phyloP scores from a whole-genome alignment of 805 yeast genomes.

The Starmerella lactis-condensi region DNA sequence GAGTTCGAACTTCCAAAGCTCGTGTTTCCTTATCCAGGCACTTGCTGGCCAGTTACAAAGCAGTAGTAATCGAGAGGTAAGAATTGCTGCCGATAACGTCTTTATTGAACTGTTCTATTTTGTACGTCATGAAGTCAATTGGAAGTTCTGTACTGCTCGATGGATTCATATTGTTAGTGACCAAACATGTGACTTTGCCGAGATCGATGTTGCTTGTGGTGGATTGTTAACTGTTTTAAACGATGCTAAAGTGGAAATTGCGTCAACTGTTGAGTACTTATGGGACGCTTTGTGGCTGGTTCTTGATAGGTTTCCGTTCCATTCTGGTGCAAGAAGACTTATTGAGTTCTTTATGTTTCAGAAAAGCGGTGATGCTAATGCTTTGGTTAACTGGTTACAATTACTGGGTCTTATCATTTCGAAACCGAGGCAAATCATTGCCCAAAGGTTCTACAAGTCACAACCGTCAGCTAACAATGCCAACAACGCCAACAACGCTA shows the following conservation, averaged over 20 bases:
- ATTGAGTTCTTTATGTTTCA: too few relatives aligned
- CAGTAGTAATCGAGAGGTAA: slow-evolving; percentile 8
- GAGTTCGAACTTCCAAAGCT: slow-evolving; percentile 14
- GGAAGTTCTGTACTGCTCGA: slow-evolving; percentile 10
- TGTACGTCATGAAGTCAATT: slow-evolving; percentile 12
- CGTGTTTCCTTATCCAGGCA: slow-evolving; percentile 13
- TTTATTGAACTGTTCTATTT: slow-evolving; percentile 16
- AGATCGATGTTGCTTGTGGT: slow-evolving; percentile 28
- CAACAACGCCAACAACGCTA: not conserved
- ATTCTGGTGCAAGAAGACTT: slow-evolving; percentile 25
- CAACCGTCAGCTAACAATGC: not conserved
- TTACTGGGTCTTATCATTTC: slow-evolving; percentile 30
- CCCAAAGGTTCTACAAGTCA: slow-evolving; percentile 1
- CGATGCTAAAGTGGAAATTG: not conserved
- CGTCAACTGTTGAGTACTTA: too few relatives aligned
- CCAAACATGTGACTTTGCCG: slow-evolving; percentile 1
- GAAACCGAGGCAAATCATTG: slow-evolving; percentile 13
- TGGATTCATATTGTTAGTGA: slow-evolving; percentile 12
- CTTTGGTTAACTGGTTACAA: slow-evolving; percentile 33
- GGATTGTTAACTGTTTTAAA: slow-evolving; percentile 27
- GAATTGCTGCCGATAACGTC: slow-evolving; percentile 17
- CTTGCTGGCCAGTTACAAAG: slow-evolving; percentile 23
- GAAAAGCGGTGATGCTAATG: not conserved
- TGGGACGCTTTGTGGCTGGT: slow-evolving; percentile 45
- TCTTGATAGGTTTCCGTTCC: slow-evolving; percentile 30